Evolutionary conservation across 2,329 filamentous ascomycete species (phyloP), one percentile per base, ranked within the genome.

Genomic region (Penicillium digitatum): DNA sequence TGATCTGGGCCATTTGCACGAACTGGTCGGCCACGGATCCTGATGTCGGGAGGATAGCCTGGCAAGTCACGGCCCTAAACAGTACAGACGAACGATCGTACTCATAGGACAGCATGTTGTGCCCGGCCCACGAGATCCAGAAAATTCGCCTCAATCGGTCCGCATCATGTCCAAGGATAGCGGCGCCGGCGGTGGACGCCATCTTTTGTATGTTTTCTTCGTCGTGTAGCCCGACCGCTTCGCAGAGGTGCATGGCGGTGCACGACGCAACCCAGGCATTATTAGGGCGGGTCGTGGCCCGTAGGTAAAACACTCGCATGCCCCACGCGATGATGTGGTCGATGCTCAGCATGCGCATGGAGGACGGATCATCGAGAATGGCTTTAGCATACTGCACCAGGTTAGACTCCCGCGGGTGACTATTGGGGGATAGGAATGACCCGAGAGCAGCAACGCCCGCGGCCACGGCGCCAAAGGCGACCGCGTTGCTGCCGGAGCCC

Each of bases 181-280:
- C 60, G n/a, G 63, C 58, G n/a, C 58, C 54, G 2, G 66, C 53
- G 9, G 56, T 32, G 1, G 65, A 67, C 22, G 66, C 63, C 12
- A 70, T 66, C 20, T 56, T 64, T n/a, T 61, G 57, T 24, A 70
- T 66, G 31, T 59, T 69, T 18, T 55, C 65, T 58, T 70, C 68
- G 32, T 67, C 56, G 35, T 70, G 65, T 16, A 70, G 31, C 32
- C 68, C 66, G 7, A 67, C 31, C 18, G 50, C 58, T 60, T 70
- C 67, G 20, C 63, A 69, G 9, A 69, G 62, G 48, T 71, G 68
- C 68, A 71, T 67, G 0, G 27, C 52, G 0, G 67, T 70, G 46
- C 68, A 71, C 1, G 68, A 71, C 2, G 68, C 68, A 26, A 70
- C 59, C 68, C 68, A 71, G 20, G 68, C 66, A 62, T 62, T 68